Evolutionary conservation across 139 green algal species (phyloP).

Genomic region (Spirogloea muscicola): DNA sequence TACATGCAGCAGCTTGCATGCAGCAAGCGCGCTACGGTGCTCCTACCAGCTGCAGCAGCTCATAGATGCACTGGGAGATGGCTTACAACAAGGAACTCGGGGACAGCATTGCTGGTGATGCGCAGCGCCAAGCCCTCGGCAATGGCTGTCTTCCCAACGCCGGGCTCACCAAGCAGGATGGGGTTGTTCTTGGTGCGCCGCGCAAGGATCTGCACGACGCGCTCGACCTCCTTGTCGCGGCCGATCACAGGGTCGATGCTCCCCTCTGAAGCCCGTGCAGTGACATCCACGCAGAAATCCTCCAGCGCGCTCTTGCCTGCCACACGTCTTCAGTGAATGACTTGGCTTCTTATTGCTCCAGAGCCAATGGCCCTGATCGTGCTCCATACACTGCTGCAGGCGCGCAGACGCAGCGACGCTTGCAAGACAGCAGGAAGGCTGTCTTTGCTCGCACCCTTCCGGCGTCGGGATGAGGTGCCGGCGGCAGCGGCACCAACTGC

Average conservation of each 20-base stretch:
- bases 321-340: too few relatives aligned
- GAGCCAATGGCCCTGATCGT: too few relatives aligned
- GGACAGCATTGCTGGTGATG: conserved; percentile 74
- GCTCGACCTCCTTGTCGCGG: conserved; percentile 26
- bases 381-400: too few relatives aligned
- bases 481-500: not conserved
- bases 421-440: too few relatives aligned
- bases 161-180: conserved; percentile 48
- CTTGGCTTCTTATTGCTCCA: too few relatives aligned
- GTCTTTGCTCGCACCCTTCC: too few relatives aligned
- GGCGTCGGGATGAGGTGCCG: too few relatives aligned
- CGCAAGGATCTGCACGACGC: conserved; percentile 30
- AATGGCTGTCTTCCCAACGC: conserved; percentile 52
- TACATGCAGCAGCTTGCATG: too few relatives aligned
- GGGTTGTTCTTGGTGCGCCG: conserved; percentile 44
- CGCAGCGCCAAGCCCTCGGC: conserved; percentile 85
- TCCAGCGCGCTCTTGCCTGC: conserved; percentile 33
- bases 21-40: too few relatives aligned
- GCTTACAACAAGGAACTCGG: conserved; percentile 20
- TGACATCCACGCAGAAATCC: not conserved
- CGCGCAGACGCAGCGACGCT: too few relatives aligned
- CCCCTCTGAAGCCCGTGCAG: not conserved
- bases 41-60: too few relatives aligned
- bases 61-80: too few relatives aligned
- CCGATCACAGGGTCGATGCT: conserved; percentile 44